Conservation (phyloP, 2,329 filamentous ascomycete genomes). For the Diaporthe vexans region DNA sequence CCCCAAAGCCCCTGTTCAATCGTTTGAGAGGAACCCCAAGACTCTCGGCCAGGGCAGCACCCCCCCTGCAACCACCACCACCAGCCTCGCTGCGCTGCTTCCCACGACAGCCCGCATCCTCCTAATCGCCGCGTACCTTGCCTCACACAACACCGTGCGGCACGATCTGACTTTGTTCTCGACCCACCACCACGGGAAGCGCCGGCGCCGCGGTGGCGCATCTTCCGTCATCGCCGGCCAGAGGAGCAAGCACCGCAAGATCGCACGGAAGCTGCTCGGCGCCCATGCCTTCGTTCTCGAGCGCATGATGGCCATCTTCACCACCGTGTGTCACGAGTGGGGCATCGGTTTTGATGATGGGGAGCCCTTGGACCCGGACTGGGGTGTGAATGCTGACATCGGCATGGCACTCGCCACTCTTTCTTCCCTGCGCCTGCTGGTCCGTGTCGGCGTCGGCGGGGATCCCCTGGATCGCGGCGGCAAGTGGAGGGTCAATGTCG, state of each 20-base stretch:
- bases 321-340: conserved; percentile 74
- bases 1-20: background rate
- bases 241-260: conserved; percentile 74
- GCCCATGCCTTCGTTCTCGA: conserved; percentile 84
- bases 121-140: conserved; percentile 83
- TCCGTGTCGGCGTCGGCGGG: conserved; percentile 71
- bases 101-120: conserved; percentile 82
- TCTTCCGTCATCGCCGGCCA: conserved; percentile 52
- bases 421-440: conserved; percentile 76
- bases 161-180: conserved; percentile 83
- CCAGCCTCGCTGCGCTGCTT: conserved; percentile 69
- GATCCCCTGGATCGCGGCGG: conserved; percentile 78
- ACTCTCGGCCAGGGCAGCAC: conserved; percentile 4
- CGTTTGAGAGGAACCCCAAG: background rate
- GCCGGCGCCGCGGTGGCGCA: conserved; percentile 63
- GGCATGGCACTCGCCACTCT: conserved; percentile 79
- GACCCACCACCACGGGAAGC: conserved; percentile 71
- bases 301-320: conserved; percentile 83
- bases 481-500: conserved; percentile 84
- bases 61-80: conserved; percentile 43
- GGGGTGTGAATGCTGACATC: conserved; percentile 62
- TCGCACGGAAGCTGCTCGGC: conserved; percentile 81
- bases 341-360: conserved; percentile 51
- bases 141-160: conserved; percentile 83
- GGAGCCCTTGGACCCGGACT: background rate